These are phyloP conservation scores for Geranomyces michiganensis DNA, from an alignment of 192 early-diverging fungal genomes.

Conservation along the genomic window DNA sequence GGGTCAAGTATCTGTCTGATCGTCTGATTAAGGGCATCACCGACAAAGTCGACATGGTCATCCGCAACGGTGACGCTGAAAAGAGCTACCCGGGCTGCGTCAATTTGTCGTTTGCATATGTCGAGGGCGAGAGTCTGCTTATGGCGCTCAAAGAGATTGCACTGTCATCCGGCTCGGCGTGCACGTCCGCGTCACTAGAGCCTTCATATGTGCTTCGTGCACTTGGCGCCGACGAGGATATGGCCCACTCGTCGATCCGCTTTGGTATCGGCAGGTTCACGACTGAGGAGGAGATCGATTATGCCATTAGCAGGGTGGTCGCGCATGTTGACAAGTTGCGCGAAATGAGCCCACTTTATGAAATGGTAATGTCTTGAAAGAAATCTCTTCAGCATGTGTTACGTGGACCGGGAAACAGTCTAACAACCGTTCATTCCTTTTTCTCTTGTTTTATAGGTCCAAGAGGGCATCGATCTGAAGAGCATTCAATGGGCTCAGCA, in stretches of 20 bases:
- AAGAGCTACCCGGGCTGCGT: constrained; percentile 88
- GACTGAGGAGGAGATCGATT: constrained; percentile 92
- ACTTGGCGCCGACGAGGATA: constrained; percentile 94
- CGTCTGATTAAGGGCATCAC: constrained; percentile 81
- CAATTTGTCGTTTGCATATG: constrained; percentile 94
- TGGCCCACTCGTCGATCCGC: constrained; percentile 92
- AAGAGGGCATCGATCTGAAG: constrained; percentile 91
- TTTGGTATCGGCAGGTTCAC: constrained; percentile 98
- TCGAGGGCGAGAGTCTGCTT: constrained; percentile 95
- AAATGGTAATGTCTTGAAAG: constrained; percentile 70
- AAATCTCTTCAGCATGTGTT: background rate
- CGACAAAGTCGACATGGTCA: constrained; percentile 74
- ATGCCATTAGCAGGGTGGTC: constrained; percentile 78
- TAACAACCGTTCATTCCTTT: background rate
- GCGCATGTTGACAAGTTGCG: constrained; percentile 82
- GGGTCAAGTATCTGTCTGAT: constrained; percentile 73
- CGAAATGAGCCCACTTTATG: constrained; percentile 98
- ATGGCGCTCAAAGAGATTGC: constrained; percentile 99
- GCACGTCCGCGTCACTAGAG: constrained; percentile 94
- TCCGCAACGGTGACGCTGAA: constrained; percentile 86
- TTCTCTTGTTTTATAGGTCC: constrained; percentile 47
- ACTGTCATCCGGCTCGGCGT: constrained; percentile 91
- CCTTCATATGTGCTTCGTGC: constrained; percentile 96
- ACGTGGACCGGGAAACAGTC: background rate
- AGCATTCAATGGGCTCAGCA: constrained; percentile 90